A percentile compares a stretch with the other conserved stretches of the same genome.
Evolutionary conservation across 2,329 filamentous ascomycete genomes (phyloP).

Genomic region (Calonectria ilicicola): DNA sequence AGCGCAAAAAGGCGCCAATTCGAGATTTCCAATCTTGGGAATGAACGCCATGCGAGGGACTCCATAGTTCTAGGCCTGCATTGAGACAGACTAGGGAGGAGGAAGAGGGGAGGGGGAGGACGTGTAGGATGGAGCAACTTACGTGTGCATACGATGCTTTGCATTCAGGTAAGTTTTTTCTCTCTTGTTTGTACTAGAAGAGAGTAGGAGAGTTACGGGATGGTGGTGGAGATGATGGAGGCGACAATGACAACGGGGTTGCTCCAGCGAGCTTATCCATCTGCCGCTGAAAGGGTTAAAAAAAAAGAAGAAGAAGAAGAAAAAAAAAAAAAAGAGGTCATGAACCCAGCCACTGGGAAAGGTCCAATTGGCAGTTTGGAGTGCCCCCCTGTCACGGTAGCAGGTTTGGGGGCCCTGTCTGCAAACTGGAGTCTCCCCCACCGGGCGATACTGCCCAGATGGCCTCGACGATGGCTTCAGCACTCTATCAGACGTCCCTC

Average conservation of each 20-base stretch:
- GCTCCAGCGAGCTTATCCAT: conserved; percentile 2
- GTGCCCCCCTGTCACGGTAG: not conserved
- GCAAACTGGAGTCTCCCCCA: conserved; percentile 6
- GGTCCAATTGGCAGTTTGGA: conserved; percentile 10
- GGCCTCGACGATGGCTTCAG: not conserved
- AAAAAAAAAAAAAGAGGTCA: not conserved
- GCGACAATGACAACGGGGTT: not conserved
- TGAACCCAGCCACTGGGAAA: conserved; percentile 8
- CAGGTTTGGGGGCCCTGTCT: conserved; percentile 7
- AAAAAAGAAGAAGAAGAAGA: too few species aligned
- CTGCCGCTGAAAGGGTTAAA: not conserved
- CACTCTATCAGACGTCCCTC: not conserved
- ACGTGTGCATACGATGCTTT: not conserved
- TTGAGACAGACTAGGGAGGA: not conserved
- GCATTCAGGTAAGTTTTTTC: not conserved
- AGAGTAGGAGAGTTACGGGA: not conserved
- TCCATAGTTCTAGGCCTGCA: conserved; percentile 10
- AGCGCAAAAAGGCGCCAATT: not conserved
- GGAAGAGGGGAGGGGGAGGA: not conserved
- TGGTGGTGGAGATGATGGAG: not conserved
- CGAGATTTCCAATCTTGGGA: conserved; percentile 15
- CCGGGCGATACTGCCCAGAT: conserved; percentile 3
- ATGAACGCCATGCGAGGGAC: not conserved
- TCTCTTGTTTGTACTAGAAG: not conserved
- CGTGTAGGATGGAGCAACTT: not conserved